Conservation (phyloP, 306 rosid species). For the Vigna mungo region DNA sequence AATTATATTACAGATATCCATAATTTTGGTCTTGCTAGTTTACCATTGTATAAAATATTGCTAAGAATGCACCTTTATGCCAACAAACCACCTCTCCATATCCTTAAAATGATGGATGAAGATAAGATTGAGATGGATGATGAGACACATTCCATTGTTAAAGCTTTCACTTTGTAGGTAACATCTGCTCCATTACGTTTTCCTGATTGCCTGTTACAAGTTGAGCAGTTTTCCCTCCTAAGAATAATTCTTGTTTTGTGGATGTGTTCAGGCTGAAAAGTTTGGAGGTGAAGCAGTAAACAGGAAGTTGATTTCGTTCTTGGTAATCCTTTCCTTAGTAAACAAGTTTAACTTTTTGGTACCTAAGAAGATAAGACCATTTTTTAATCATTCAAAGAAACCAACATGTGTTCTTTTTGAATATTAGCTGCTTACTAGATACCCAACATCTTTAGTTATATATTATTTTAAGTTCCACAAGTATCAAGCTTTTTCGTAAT, state of each 20-base stretch:
- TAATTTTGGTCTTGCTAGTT: slow-evolving; percentile 54
- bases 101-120: slow-evolving; percentile 66
- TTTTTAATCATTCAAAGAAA: neutral
- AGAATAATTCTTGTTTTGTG: slow-evolving; percentile 20
- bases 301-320: slow-evolving; percentile 19
- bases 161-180: slow-evolving; percentile 41
- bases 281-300: slow-evolving; percentile 35
- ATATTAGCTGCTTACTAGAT: neutral
- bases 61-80: slow-evolving; percentile 63
- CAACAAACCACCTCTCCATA: slow-evolving; percentile 49
- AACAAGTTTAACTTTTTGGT: neutral
- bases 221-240: neutral
- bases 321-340: slow-evolving; percentile 7
- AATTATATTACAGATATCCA: slow-evolving; percentile 53
- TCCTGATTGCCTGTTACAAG: slow-evolving; percentile 24
- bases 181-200: slow-evolving; percentile 14
- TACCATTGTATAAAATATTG: slow-evolving; percentile 62
- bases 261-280: slow-evolving; percentile 28
- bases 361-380: neutral
- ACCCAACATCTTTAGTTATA: neutral
- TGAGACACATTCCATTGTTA: slow-evolving; percentile 59
- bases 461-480: neutral
- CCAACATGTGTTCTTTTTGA: neutral
- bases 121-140: slow-evolving; percentile 62
- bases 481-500: neutral